Evolutionary conservation across 2,329 filamentous ascomycete species (phyloP).

Genomic region (Eutypella sp.): DNA sequence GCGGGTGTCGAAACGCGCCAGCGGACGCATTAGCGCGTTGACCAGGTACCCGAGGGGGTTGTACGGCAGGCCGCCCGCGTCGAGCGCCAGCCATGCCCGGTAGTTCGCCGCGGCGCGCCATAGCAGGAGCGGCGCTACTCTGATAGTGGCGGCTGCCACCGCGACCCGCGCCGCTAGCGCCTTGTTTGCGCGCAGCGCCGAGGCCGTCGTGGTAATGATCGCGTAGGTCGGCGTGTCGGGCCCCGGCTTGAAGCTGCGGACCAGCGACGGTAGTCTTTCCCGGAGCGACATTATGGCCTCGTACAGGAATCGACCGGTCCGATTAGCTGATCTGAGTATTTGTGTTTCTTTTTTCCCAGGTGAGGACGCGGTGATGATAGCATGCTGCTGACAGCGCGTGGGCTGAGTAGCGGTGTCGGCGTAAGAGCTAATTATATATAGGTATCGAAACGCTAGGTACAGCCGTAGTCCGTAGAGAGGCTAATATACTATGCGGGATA

Average conservation of each 20-base stretch:
- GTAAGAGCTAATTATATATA: no score
- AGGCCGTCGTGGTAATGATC: no score
- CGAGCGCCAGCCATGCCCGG: conserved; percentile 35
- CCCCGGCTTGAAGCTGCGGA: not conserved
- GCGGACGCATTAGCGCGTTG: conserved; percentile 27
- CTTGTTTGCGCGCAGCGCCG: not conserved
- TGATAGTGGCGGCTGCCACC: not conserved
- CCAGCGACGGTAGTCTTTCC: not conserved
- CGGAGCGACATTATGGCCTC: not conserved
- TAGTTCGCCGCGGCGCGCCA: conserved; percentile 29
- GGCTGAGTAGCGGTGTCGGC: no score
- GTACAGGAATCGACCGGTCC: no score
- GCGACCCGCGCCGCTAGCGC: not conserved
- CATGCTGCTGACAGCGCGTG: no score
- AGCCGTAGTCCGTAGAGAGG: no score
- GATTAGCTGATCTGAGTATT: not conserved
- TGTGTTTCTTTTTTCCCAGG: not conserved
- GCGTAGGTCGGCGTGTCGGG: not conserved
- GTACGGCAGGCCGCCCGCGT: conserved; percentile 38
- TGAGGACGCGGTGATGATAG: no score
- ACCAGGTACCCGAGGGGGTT: conserved; percentile 37
- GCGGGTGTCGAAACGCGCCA: conserved; percentile 30
- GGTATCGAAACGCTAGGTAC: no score
- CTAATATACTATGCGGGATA: no score
- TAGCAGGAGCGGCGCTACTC: conserved; percentile 8